Evolutionary conservation across 179 eudicot genomes (phyloP).

Genomic region (Actinidia arguta): DNA sequence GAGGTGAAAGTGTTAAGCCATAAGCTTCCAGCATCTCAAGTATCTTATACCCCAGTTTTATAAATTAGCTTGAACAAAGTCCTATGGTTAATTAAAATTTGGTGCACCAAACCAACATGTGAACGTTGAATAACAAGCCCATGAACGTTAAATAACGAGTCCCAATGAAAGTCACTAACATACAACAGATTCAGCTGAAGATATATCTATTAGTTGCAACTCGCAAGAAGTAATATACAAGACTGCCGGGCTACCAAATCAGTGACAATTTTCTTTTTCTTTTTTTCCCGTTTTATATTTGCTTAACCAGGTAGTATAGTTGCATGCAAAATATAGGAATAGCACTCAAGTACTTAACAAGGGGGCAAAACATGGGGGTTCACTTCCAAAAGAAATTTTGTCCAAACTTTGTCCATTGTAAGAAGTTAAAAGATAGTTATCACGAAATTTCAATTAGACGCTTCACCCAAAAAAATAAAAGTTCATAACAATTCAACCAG

Average conservation of each 20-base stretch:
- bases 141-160: not conserved
- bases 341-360: not conserved
- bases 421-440: not conserved
- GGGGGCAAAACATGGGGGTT: not conserved
- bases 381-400: not conserved
- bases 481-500: not conserved
- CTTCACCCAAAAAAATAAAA: not conserved
- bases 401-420: not conserved
- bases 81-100: not conserved
- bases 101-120: constrained; percentile 11
- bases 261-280: not conserved
- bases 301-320: not conserved
- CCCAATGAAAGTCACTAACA: not conserved
- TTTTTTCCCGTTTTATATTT: too few species aligned
- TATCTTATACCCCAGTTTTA: not conserved
- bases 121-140: not conserved
- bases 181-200: not conserved
- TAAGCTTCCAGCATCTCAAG: constrained; percentile 1
- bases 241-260: not conserved
- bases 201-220: not conserved
- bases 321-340: not conserved
- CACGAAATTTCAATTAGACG: not conserved
- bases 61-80: not conserved
- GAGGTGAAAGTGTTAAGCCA: not conserved
- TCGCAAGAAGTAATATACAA: not conserved